These are phyloP conservation scores for Yamadazyma tumulicola DNA, from an alignment of 805 yeast species.

Conservation along the genomic window DNA sequence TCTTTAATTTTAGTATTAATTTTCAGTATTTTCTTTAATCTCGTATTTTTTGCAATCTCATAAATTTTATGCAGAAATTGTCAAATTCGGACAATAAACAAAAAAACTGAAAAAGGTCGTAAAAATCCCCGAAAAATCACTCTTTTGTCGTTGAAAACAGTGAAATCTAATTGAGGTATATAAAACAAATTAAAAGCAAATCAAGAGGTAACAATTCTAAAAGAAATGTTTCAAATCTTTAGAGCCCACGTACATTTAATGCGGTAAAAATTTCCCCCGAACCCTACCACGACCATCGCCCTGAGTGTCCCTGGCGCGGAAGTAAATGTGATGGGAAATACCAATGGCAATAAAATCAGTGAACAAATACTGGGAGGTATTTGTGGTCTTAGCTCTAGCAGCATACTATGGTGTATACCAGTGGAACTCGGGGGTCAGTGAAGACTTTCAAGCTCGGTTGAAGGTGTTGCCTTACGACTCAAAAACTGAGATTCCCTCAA, in stretches of 20 bases:
- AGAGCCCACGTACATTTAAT: not conserved
- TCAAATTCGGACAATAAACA: too few species aligned
- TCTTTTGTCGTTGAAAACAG: too few species aligned
- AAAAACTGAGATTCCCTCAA: slow-evolving; percentile 14
- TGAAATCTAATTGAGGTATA: too few species aligned
- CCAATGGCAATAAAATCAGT: slow-evolving; percentile 1
- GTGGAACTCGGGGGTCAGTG: slow-evolving; percentile 10
- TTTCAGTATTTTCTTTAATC: too few species aligned
- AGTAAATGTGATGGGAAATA: not conserved
- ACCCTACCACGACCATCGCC: not conserved
- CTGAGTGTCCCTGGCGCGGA: not conserved
- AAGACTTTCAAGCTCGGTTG: slow-evolving; percentile 15
- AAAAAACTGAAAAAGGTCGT: too few species aligned
- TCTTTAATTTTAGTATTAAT: too few species aligned
- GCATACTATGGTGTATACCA: slow-evolving; percentile 20
- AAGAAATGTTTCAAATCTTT: too few species aligned
- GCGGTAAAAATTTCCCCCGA: not conserved
- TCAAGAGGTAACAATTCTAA: too few species aligned
- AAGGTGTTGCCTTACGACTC: slow-evolving; percentile 23
- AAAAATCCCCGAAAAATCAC: too few species aligned
- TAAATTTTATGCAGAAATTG: too few species aligned
- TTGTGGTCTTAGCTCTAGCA: slow-evolving; percentile 17
- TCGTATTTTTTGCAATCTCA: too few species aligned
- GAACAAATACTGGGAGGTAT: slow-evolving; percentile 20
- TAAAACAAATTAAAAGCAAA: too few species aligned